Evolutionary conservation across 306 rosid species (phyloP), one percentile per base, ranked within the genome.

Genomic region (Canavalia ensiformis): DNA sequence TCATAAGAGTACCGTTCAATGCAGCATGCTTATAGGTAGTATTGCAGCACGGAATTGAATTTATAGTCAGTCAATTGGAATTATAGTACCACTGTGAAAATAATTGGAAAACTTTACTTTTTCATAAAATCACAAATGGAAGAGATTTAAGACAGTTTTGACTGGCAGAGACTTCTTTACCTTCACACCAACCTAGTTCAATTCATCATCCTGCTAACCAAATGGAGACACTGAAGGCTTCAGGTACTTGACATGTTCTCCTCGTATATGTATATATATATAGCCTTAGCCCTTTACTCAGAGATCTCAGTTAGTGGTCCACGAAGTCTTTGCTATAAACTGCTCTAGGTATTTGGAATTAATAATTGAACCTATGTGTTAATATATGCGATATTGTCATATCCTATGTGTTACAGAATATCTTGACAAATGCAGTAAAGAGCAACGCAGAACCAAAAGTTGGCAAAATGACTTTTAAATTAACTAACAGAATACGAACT

Each of bases 11-110:
- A 60, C 25, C 74, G 44, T 82, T 65, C 72, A 18, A 44, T 60
- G 79, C 52, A 12, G 47, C 86, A 74, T 76, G 39, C 67, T 68
- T 68, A 56, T 34, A 56, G 35, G 75, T 31, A 82, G 65, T 39
- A 57, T 56, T 59, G 45, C 51, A 62, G 52, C 73, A 58, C 49
- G 54, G 28, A 81, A 77, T 52, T 44, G 7, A 58, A 30, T 65
- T 39, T 41, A 31, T 8, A 10, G 54, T 45, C 55, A 49, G 39
- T 55, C 39, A 6, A 33, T 18, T 18, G 25, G 25, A 2, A 39
- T 76, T 29, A 25, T 45, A 45, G 18, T 34, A 71, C 69, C 60
- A 12, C 76, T 2, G 64, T n/a, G 75, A 60, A 50, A 51, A 33
- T 42, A 41, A 59, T 68, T 62, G 70, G 71, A 60, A 60, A 54